These are phyloP conservation scores for Podospora sp. DNA, from an alignment of 495 filamentous ascomycete species.

Conservation along the genomic window DNA sequence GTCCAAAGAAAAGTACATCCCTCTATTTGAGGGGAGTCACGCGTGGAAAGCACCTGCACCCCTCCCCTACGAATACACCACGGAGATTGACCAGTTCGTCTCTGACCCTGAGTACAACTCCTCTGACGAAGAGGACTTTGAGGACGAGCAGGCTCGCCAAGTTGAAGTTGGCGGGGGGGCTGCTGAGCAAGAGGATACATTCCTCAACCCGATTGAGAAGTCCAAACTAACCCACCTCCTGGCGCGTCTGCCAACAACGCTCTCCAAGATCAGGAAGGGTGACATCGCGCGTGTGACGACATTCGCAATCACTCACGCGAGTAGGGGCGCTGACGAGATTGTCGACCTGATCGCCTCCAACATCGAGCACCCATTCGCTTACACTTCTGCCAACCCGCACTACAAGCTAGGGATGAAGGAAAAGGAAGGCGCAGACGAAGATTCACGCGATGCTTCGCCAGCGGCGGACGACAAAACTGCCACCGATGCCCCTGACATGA, in stretches of 20 bases:
- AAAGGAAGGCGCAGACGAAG: conserved; percentile 41
- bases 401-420: conserved; percentile 44
- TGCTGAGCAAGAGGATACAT: conserved; percentile 64
- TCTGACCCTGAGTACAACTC: conserved; percentile 84
- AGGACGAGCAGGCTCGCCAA: conserved; percentile 67
- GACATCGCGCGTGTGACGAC: conserved; percentile 85
- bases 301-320: conserved; percentile 87
- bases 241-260: conserved; percentile 75
- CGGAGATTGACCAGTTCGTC: conserved; percentile 72
- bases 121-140: conserved; percentile 83
- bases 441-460: conserved; percentile 40
- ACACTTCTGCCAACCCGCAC: conserved; percentile 56
- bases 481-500: conserved; percentile 59
- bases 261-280: conserved; percentile 74
- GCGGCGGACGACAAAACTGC: conserved; percentile 39
- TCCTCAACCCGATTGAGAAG: conserved; percentile 82
- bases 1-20: conserved; percentile 49
- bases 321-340: conserved; percentile 78
- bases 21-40: conserved; percentile 70
- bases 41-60: conserved; percentile 71
- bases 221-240: conserved; percentile 80
- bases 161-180: conserved; percentile 45
- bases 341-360: conserved; percentile 86
- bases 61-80: conserved; percentile 74
- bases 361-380: conserved; percentile 71